Evolutionary conservation across 2,329 filamentous ascomycete genomes (phyloP).

Genomic region (Aspergillus fischeri): DNA sequence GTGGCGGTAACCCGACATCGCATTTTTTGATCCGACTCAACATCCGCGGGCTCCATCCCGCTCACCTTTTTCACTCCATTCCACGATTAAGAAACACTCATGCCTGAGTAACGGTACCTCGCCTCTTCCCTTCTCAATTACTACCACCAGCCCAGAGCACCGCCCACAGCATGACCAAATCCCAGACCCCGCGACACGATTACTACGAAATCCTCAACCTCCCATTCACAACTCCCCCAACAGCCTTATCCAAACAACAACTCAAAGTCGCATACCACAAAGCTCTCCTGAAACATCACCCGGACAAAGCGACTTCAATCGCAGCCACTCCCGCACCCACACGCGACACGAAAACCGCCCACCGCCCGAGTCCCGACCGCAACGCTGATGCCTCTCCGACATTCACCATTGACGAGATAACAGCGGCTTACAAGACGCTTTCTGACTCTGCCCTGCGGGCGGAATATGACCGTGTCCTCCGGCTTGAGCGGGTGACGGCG

Average conservation of each 20-base stretch:
- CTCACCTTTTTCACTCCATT: neutral
- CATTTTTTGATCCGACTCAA: neutral
- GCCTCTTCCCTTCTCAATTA: neutral
- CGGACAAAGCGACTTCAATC: slow-evolving; percentile 47
- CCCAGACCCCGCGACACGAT: slow-evolving; percentile 13
- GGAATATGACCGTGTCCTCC: slow-evolving; percentile 48
- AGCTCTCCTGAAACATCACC: slow-evolving; percentile 55
- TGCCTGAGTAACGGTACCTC: neutral
- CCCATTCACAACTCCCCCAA: slow-evolving; percentile 22
- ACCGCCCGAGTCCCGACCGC: neutral
- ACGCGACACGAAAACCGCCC: neutral
- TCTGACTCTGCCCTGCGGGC: slow-evolving; percentile 39
- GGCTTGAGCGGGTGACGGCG: slow-evolving; percentile 29
- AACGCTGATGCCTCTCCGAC: neutral
- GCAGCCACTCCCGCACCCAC: slow-evolving; percentile 4
- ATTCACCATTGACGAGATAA: slow-evolving; percentile 55
- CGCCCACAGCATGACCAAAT: slow-evolving; percentile 11
- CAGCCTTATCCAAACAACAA: slow-evolving; percentile 35
- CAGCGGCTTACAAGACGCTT: slow-evolving; percentile 54
- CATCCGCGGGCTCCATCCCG: neutral
- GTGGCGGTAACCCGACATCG: neutral
- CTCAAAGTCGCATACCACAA: slow-evolving; percentile 55
- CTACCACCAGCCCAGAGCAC: neutral
- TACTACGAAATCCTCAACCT: slow-evolving; percentile 42
- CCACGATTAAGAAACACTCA: neutral